Evolutionary conservation across 2,329 filamentous ascomycete genomes (phyloP), one percentile per base, ranked within the genome.

Genomic region (Fusarium albosuccineum): DNA sequence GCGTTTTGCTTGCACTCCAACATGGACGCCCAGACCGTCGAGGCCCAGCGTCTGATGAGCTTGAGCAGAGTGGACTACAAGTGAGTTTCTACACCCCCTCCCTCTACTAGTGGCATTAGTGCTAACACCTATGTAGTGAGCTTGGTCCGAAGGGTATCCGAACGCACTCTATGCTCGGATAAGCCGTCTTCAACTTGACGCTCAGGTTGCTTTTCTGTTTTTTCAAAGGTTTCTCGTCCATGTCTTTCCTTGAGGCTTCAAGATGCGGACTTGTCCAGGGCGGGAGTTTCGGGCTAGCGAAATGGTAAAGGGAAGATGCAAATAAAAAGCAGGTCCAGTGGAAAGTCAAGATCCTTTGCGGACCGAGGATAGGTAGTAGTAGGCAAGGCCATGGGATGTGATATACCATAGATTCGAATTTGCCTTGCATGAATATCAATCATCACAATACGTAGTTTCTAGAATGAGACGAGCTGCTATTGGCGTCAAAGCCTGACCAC

Each of bases 21-120:
- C 71, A 76, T 87, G 72, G 86, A 89, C 58, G 81, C 80, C 29
- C 79, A 82, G 66, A 80, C 81, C 14, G 64, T 82, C 44, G 86
- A 89, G 74, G 80, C 81, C 14, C 85, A 87, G 76, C 80, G 85
- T 42, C 72, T 82, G 59, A 87, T 87, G 83, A 87, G 85, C 67
- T 75, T 89, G 58, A 86, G 79, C 67, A 81, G 87, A 39, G 83
- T 88, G 4, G 87, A 89, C 67, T 89, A 88, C 73, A 89, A 89
- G 87, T 88, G 76, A 78, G 86, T 79, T 42, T n/a, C 44, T 39
- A 7, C 10, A 22, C 9, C 8, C 6, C 13, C n/a, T n/a, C 2
- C 50, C 10, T 41, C 13, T 9, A 26, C 10, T 17, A 14, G 49
- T 33, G 29, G 30, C 14, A 51, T 11, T 46, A 56, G 64, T 14